Conservation (phyloP, 2,329 filamentous ascomycete genomes). For the Dothiorella sarmentorum region DNA sequence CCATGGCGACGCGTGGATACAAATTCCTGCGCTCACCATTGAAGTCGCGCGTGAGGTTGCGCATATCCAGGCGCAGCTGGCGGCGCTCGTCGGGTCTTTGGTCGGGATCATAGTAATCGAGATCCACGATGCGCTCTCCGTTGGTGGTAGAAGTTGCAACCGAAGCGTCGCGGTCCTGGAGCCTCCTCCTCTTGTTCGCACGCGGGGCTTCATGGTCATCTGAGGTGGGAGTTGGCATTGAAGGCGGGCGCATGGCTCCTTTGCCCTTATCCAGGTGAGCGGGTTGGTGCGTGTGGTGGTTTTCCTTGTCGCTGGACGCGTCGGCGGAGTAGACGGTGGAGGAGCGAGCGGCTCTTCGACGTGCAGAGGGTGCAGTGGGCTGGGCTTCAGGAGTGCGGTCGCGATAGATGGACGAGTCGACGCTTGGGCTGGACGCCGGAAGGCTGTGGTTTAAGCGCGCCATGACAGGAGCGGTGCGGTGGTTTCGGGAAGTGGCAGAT, state of each 20-base stretch:
- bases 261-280: conserved; percentile 42
- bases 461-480: conserved; percentile 24
- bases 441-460: conserved; percentile 35
- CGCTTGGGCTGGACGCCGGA: conserved; percentile 29
- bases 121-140: conserved; percentile 15
- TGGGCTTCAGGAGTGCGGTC: conserved; percentile 33
- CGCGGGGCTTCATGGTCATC: conserved; percentile 28
- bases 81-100: conserved; percentile 74
- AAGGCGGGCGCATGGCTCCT: conserved; percentile 23
- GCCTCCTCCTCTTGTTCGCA: conserved; percentile 45
- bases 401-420: conserved; percentile 35
- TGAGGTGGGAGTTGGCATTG: conserved; percentile 39
- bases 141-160: background rate
- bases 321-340: conserved; percentile 13
- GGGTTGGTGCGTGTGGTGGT: conserved; percentile 28
- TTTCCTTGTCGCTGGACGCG: conserved; percentile 46
- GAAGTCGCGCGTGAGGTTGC: conserved; percentile 62
- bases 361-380: background rate
- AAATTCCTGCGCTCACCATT: conserved; percentile 45
- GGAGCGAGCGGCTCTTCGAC: background rate
- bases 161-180: conserved; percentile 33
- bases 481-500: too few relatives aligned
- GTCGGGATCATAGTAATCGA: conserved; percentile 70
- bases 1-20: background rate
- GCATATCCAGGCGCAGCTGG: conserved; percentile 63